These are phyloP conservation scores for Holtermannia corniformis DNA, from an alignment of 768 basidiomycete species.

Conservation along the genomic window DNA sequence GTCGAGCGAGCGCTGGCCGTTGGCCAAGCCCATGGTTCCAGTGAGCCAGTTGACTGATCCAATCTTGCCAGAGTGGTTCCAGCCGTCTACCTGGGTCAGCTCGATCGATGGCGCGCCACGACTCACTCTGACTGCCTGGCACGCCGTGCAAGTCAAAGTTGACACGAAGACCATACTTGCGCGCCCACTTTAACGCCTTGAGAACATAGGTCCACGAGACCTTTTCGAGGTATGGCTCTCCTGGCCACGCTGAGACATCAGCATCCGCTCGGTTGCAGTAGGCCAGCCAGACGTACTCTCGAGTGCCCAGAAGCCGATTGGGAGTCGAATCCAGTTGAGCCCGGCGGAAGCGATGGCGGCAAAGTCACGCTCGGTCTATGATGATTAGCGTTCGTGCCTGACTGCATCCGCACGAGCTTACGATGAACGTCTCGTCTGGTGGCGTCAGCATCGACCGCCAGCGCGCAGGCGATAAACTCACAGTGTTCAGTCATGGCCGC, in stretches of 20 bases:
- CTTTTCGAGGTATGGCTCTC: conserved; percentile 77
- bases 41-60: conserved; percentile 43
- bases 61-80: conserved; percentile 87
- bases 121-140: conserved; percentile 48
- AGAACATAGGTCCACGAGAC: conserved; percentile 87
- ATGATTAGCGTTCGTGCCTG: conserved; percentile 14
- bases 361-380: conserved; percentile 81
- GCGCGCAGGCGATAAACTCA: background rate
- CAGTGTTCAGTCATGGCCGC: conserved; percentile 70
- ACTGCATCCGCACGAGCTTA: conserved; percentile 44
- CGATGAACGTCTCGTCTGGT: conserved; percentile 75
- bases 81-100: conserved; percentile 50
- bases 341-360: conserved; percentile 88
- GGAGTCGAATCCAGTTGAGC: conserved; percentile 85
- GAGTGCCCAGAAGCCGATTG: conserved; percentile 84
- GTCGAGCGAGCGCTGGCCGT: conserved; percentile 82
- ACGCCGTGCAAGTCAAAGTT: conserved; percentile 63
- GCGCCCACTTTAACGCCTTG: conserved; percentile 85
- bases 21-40: conserved; percentile 85
- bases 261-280: conserved; percentile 10
- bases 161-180: conserved; percentile 93
- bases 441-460: background rate
- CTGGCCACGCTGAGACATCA: conserved; percentile 51
- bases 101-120: background rate
- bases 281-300: conserved; percentile 49